phyloP scores from a whole-genome alignment of 495 filamentous ascomycete species.

The Neurospora africana region DNA sequence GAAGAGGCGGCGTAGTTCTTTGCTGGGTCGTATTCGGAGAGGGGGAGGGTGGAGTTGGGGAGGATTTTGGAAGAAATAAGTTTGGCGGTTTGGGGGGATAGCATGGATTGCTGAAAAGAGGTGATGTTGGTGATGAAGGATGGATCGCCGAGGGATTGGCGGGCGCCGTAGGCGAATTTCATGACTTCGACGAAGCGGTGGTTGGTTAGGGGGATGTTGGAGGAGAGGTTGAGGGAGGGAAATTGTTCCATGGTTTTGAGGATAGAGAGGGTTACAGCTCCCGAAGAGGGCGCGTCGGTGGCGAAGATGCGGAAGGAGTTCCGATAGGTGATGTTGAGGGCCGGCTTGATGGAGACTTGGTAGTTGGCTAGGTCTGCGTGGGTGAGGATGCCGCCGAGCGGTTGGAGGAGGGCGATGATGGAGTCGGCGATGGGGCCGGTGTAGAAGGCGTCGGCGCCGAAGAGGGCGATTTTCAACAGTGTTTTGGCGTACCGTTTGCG shows the following conservation, averaged over 20 bases:
- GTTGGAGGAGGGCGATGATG: conserved; percentile 55
- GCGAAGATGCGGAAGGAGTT: conserved; percentile 52
- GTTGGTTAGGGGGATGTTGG: conserved; percentile 40
- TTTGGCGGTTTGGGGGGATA: conserved; percentile 45
- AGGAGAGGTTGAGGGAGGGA: conserved; percentile 22
- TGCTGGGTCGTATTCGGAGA: conserved; percentile 58
- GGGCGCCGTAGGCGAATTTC: conserved; percentile 72
- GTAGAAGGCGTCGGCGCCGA: conserved; percentile 70
- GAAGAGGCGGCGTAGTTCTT: conserved; percentile 28
- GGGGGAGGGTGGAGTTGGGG: conserved; percentile 55
- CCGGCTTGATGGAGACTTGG: conserved; percentile 46
- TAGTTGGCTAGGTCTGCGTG: conserved; percentile 66
- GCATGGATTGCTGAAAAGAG: conserved; percentile 42
- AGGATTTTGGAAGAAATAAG: conserved; percentile 56
- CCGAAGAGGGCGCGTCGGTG: conserved; percentile 62
- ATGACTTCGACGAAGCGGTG: conserved; percentile 82
- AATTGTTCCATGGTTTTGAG: conserved; percentile 76
- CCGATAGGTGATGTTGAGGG: conserved; percentile 59
- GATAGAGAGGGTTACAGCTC: conserved; percentile 57
- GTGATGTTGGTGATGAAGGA: conserved; percentile 51
- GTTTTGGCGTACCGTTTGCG: conserved; percentile 67
- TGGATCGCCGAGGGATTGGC: conserved; percentile 66
- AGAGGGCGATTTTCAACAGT: conserved; percentile 58
- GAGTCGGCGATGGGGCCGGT: conserved; percentile 57
- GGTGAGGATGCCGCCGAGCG: conserved; percentile 70